These are phyloP conservation scores for Amanita subjunquillea DNA, from an alignment of 768 basidiomycete species.

Conservation along the genomic window DNA sequence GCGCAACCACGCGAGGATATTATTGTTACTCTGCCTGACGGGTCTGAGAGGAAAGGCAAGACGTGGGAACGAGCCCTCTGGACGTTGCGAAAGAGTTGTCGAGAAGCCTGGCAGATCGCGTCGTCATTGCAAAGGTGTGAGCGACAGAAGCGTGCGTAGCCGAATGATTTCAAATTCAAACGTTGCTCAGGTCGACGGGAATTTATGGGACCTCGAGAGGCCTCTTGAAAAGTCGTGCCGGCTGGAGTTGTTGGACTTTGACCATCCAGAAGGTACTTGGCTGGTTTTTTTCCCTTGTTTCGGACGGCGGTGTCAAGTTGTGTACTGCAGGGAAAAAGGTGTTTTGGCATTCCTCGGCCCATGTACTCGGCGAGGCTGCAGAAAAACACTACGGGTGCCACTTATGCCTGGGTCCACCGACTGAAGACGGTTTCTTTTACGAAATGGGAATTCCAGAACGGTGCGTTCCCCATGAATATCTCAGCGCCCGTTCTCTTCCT, in stretches of 20 bases:
- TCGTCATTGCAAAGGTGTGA: conserved; percentile 87
- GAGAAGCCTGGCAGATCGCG: conserved; percentile 76
- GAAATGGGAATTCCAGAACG: conserved; percentile 90
- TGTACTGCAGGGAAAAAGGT: conserved; percentile 72
- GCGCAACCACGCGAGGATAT: conserved; percentile 82
- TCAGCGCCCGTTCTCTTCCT: conserved; percentile 1
- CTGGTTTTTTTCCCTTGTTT: too few species aligned
- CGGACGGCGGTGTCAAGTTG: background rate
- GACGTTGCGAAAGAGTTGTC: conserved; percentile 82
- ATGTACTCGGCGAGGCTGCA: conserved; percentile 93
- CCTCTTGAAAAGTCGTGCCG: conserved; percentile 82
- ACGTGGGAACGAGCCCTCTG: conserved; percentile 96
- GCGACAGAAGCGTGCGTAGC: background rate
- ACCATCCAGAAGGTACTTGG: conserved; percentile 68
- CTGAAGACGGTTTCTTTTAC: conserved; percentile 98
- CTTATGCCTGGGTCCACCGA: conserved; percentile 93
- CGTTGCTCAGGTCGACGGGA: conserved; percentile 57
- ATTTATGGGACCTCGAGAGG: conserved; percentile 90
- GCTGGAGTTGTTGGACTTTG: conserved; percentile 85
- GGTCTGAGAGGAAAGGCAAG: conserved; percentile 70
- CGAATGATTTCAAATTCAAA: background rate
- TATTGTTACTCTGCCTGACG: conserved; percentile 76
- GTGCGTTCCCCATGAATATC: conserved; percentile 20
- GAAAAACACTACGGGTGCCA: conserved; percentile 97
- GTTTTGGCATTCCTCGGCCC: conserved; percentile 99